These are phyloP conservation scores for Paecilomyces dactylethromorphus DNA, from an alignment of 2,329 filamentous ascomycete genomes.

Conservation along the genomic window DNA sequence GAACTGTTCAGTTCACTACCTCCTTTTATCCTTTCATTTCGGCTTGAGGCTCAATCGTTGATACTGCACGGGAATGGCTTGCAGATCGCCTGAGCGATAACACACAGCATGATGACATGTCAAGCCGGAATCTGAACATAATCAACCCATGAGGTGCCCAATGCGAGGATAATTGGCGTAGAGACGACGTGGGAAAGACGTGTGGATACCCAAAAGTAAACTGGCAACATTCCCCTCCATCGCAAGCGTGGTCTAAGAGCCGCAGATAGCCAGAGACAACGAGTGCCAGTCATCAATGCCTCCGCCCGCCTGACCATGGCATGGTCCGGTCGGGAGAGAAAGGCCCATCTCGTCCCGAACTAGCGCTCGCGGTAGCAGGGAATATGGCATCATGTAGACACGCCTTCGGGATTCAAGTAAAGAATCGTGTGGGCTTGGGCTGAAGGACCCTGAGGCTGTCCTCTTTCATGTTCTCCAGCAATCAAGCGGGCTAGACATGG, in stretches of 20 bases:
- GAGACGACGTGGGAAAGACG: constrained; percentile 9
- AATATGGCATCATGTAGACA: neutral
- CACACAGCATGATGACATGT: neutral
- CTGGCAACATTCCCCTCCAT: neutral
- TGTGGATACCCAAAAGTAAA: constrained; percentile 4
- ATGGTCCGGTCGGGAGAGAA: neutral
- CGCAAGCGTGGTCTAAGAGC: neutral
- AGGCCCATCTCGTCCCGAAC: neutral
- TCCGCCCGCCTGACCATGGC: neutral
- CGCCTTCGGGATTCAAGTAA: neutral
- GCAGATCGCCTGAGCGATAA: neutral
- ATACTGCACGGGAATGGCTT: neutral
- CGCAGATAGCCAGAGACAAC: constrained; percentile 7
- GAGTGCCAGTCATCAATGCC: constrained; percentile 1
- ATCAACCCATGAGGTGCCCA: neutral
- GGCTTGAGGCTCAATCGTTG: neutral
- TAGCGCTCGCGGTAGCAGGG: neutral
- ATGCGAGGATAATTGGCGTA: constrained; percentile 1
- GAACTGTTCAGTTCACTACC: neutral
- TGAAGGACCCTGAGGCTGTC: neutral
- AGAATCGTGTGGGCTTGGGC: neutral
- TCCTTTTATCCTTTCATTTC: neutral
- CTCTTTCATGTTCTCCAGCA: neutral
- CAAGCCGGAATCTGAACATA: constrained; percentile 2
- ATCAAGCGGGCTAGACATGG: neutral